Conservation (phyloP, 2,329 filamentous ascomycete species). For the Bipolaris bicolor region DNA sequence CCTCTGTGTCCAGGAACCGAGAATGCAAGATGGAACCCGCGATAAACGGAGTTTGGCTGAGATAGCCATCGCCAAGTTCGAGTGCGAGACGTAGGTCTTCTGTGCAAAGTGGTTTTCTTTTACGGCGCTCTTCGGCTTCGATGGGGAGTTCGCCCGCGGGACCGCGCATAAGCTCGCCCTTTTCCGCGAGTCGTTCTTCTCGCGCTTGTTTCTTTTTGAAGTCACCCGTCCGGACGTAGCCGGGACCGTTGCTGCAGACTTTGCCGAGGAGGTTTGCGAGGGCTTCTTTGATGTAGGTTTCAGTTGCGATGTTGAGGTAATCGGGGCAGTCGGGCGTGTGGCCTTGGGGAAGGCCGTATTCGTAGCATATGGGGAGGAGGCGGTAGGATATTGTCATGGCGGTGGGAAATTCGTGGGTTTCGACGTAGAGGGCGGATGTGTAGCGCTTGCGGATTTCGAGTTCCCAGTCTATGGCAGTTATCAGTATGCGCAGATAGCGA, state of each 20-base stretch:
- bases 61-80: constrained; percentile 74
- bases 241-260: constrained; percentile 61
- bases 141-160: constrained; percentile 79
- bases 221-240: constrained; percentile 73
- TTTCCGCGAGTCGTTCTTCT: constrained; percentile 75
- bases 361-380: constrained; percentile 70
- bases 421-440: constrained; percentile 64
- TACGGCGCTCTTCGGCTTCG: constrained; percentile 76
- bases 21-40: constrained; percentile 70
- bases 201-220: constrained; percentile 75
- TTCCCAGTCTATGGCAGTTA: constrained; percentile 60
- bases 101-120: constrained; percentile 74
- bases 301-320: constrained; percentile 65
- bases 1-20: constrained; percentile 66
- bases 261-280: constrained; percentile 62
- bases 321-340: constrained; percentile 61
- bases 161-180: constrained; percentile 77
- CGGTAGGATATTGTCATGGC: constrained; percentile 62
- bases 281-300: constrained; percentile 68
- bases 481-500: constrained; percentile 9
- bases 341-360: constrained; percentile 64
- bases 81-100: constrained; percentile 79
- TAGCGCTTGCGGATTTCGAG: constrained; percentile 70
- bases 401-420: constrained; percentile 69
- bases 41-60: constrained; percentile 79